These are phyloP conservation scores for Saururus chinensis DNA, from an alignment of 164 flowering plant species.

Conservation along the genomic window DNA sequence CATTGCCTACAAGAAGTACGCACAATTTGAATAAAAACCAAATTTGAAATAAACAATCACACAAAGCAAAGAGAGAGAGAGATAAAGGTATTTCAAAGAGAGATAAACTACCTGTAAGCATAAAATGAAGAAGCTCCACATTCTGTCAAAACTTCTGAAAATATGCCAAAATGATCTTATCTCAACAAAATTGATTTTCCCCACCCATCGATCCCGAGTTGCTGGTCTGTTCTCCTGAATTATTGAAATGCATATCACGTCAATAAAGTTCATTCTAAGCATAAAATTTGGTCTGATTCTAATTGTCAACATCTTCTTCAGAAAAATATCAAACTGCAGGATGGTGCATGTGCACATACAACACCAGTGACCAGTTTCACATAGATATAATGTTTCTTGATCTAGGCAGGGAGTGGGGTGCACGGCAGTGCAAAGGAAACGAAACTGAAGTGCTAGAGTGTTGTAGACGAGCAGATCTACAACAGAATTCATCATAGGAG, in stretches of 20 bases:
- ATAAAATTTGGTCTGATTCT: not conserved
- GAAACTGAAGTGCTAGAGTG: too few species aligned
- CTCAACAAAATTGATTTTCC: slow-evolving; percentile 91
- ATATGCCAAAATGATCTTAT: slow-evolving; percentile 89
- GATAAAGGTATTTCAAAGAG: not conserved
- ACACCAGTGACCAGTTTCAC: too few species aligned
- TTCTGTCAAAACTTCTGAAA: slow-evolving; percentile 87
- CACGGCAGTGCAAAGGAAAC: too few species aligned
- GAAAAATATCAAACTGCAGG: not conserved
- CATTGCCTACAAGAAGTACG: slow-evolving; percentile 50
- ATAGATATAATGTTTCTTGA: too few species aligned
- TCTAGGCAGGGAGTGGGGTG: too few species aligned
- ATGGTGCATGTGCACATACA: too few species aligned
- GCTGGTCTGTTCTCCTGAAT: slow-evolving; percentile 48
- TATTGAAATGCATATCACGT: slow-evolving; percentile 1
- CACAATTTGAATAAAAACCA: slow-evolving; percentile 5
- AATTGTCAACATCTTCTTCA: too few species aligned
- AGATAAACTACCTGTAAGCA: slow-evolving; percentile 61
- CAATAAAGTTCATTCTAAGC: not conserved
- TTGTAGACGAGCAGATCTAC: too few species aligned
- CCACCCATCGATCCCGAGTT: slow-evolving; percentile 54
- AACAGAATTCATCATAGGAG: too few species aligned
- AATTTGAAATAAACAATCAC: not conserved
- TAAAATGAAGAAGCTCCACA: slow-evolving; percentile 89
- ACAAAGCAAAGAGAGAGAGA: slow-evolving; percentile 1